Evolutionary conservation across 495 filamentous ascomycete species (phyloP).

Genomic region (Bathelium albidoporum): DNA sequence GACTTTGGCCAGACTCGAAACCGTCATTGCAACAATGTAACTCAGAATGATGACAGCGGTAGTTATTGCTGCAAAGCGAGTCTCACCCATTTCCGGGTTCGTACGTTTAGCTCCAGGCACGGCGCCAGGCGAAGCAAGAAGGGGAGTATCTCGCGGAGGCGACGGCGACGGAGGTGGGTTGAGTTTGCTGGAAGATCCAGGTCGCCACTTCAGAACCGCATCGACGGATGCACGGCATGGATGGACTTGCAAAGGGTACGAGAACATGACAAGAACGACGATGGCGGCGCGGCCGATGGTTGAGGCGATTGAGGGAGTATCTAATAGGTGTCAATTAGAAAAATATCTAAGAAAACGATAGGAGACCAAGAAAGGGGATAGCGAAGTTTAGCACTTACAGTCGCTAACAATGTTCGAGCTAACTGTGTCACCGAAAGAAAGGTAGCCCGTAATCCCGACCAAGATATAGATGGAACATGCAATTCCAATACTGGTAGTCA

Average conservation of each 20-base stretch:
- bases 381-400: slow-evolving; percentile 42
- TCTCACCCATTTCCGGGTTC: slow-evolving; percentile 60
- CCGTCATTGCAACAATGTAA: slow-evolving; percentile 81
- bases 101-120: slow-evolving; percentile 7
- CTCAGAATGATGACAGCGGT: slow-evolving; percentile 72
- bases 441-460: slow-evolving; percentile 88
- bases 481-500: slow-evolving; percentile 71
- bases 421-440: slow-evolving; percentile 83
- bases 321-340: slow-evolving; percentile 23
- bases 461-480: slow-evolving; percentile 74
- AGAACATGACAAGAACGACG: slow-evolving; percentile 93
- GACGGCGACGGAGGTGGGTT: slow-evolving; percentile 6
- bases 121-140: slow-evolving; percentile 10
- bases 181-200: slow-evolving; percentile 25
- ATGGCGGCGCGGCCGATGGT: slow-evolving; percentile 93
- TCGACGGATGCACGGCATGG: slow-evolving; percentile 89
- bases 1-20: slow-evolving; percentile 78
- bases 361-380: neutral
- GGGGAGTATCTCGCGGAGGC: slow-evolving; percentile 5
- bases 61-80: slow-evolving; percentile 83
- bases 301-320: slow-evolving; percentile 66
- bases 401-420: slow-evolving; percentile 86
- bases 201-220: slow-evolving; percentile 86
- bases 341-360: neutral
- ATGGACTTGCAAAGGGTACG: slow-evolving; percentile 89